A percentile compares a stretch with the other conserved stretches of the same genome.
Evolutionary conservation across 306 rosid genomes (phyloP).

Genomic region (Luffa acutangula): DNA sequence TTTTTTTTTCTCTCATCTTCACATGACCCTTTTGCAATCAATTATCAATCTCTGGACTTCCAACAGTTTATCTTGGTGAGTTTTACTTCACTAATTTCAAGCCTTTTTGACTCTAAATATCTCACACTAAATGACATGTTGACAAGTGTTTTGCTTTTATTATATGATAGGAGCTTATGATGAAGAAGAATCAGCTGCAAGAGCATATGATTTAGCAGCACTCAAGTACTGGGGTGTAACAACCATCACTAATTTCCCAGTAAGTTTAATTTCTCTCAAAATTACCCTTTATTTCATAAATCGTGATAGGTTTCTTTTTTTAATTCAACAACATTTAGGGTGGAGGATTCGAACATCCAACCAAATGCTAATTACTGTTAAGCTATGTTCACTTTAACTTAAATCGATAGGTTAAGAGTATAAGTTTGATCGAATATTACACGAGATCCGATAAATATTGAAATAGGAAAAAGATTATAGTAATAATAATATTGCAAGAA

Average conservation of each 20-base stretch:
- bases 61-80: constrained; percentile 45
- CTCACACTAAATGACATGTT: not conserved
- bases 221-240: constrained; percentile 81
- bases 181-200: constrained; percentile 88
- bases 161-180: constrained; percentile 64
- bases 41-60: constrained; percentile 1
- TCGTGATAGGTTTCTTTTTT: too few relatives aligned
- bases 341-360: too few relatives aligned
- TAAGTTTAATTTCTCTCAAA: constrained; percentile 7
- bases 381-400: too few relatives aligned
- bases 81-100: not conserved
- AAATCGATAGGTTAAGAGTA: not conserved
- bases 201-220: constrained; percentile 94
- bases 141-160: not conserved
- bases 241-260: constrained; percentile 77
- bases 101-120: not conserved
- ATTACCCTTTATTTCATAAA: not conserved
- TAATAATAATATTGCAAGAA: too few relatives aligned
- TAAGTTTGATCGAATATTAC: too few relatives aligned
- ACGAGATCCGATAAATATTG: too few relatives aligned
- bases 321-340: too few relatives aligned
- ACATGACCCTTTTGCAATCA: not conserved
- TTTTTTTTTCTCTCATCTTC: not conserved
- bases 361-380: too few relatives aligned
- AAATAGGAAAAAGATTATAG: too few relatives aligned